Evolutionary conservation across 2,329 filamentous ascomycete genomes (phyloP).

Genomic region (Drechslerella coelobrocha): DNA sequence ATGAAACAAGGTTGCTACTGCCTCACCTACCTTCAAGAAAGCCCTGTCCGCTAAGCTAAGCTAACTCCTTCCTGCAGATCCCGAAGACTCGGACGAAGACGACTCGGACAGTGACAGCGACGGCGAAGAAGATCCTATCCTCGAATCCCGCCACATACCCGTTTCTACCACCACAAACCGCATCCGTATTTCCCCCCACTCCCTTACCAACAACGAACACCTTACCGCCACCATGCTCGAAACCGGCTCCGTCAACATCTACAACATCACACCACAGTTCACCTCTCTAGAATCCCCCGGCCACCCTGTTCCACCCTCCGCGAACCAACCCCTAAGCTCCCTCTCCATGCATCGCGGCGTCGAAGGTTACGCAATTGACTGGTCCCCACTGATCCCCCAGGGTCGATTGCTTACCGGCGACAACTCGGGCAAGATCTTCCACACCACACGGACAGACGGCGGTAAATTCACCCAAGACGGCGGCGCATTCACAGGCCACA

Average conservation of each 20-base stretch:
- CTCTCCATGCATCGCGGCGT: slow-evolving; percentile 82
- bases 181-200: slow-evolving; percentile 76
- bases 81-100: slow-evolving; percentile 58
- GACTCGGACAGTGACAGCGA: slow-evolving; percentile 71
- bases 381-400: slow-evolving; percentile 80
- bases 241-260: slow-evolving; percentile 84
- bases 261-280: slow-evolving; percentile 91
- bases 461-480: slow-evolving; percentile 89
- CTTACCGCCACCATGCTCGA: slow-evolving; percentile 93
- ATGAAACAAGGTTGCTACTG: slow-evolving; percentile 69
- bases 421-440: slow-evolving; percentile 85
- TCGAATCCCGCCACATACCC: slow-evolving; percentile 90
- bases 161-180: slow-evolving; percentile 89
- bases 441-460: slow-evolving; percentile 82
- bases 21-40: not conserved
- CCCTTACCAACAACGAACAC: slow-evolving; percentile 76
- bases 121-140: slow-evolving; percentile 81
- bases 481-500: slow-evolving; percentile 82
- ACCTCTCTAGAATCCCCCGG: slow-evolving; percentile 89
- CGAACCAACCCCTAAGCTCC: slow-evolving; percentile 86
- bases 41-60: not conserved
- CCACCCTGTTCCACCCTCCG: slow-evolving; percentile 72
- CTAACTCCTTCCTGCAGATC: slow-evolving; percentile 25
- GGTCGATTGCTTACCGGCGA: slow-evolving; percentile 92
- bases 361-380: slow-evolving; percentile 96